Evolutionary conservation across 176 grass and related monocot species (phyloP), one percentile per base, ranked within the genome.

Genomic region (Paspalum notatum): DNA sequence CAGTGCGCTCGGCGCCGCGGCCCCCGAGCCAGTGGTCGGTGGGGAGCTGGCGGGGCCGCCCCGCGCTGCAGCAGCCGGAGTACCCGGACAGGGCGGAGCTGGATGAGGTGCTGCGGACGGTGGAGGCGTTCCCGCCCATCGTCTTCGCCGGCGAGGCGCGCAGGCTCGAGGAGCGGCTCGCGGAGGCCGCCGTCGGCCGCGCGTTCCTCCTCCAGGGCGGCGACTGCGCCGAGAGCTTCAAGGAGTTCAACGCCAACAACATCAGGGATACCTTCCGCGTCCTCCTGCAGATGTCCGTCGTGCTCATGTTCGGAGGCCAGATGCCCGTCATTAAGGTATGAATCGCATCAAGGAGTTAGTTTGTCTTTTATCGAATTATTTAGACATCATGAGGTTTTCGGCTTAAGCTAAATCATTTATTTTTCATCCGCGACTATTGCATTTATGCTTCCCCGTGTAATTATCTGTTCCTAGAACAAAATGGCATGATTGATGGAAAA

Each of bases 91-190:
- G 76, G 74, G 85, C 82, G 46, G 91, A 79, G 18, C 82, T 94
- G 32, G 71, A 66, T 17, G 80, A 86, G 41, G 94, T 97, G 62
- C 89, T 97, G 40, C 76, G 64, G 74, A 94, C 94, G 60, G 86
- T 97, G 46, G 94, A 94, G 82, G 50, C 77, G 24, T 97, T 97
- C 81, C 94, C 94, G 16, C 94, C 94, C 62, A 87, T 97, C 62
- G 94, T 97, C 42, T 97, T 97, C 70, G 94, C 94, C 54, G 94
- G 94, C 7, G 94, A 97, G 84, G 91, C 94, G 51, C 89, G 94
- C 8, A 88, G 45, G 16, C 85, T 97, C 56, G 94, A 97, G 84
- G 91, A 97, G 82, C 89, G 82, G 11, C 89, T 97, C 27, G 89
- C 91, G 18, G 91, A 97, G 43, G 94, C 94, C 0, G 94, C 94